phyloP scores from a whole-genome alignment of 2,329 filamentous ascomycete species.

The Aspergillus sp. region DNA sequence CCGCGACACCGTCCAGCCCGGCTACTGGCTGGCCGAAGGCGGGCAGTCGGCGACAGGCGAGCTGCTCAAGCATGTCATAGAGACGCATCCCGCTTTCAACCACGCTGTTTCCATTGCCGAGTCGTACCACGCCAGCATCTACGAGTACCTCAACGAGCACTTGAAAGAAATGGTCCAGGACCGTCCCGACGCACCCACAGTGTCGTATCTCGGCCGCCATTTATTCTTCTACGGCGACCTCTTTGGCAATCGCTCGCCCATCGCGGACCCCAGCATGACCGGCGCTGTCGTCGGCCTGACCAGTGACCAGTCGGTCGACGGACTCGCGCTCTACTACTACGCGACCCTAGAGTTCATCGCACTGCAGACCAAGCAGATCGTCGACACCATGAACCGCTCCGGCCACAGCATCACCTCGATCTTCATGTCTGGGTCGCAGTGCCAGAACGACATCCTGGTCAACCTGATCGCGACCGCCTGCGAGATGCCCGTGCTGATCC shows the following conservation, averaged over 20 bases:
- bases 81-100: slow-evolving; percentile 85
- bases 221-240: slow-evolving; percentile 98
- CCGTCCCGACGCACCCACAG: slow-evolving; percentile 58
- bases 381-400: slow-evolving; percentile 83
- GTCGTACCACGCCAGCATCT: slow-evolving; percentile 78
- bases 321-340: slow-evolving; percentile 86
- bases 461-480: slow-evolving; percentile 82
- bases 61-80: slow-evolving; percentile 84
- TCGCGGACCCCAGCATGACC: slow-evolving; percentile 88
- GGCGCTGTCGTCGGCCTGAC: slow-evolving; percentile 80
- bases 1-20: slow-evolving; percentile 81
- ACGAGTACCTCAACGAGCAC: slow-evolving; percentile 87
- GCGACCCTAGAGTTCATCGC: slow-evolving; percentile 97
- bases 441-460: slow-evolving; percentile 91
- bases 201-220: slow-evolving; percentile 81
- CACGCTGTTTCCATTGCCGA: slow-evolving; percentile 70
- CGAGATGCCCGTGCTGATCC: slow-evolving; percentile 85
- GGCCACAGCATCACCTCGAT: slow-evolving; percentile 85
- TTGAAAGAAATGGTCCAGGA: slow-evolving; percentile 66
- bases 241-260: slow-evolving; percentile 90
- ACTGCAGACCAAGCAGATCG: slow-evolving; percentile 89
- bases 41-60: slow-evolving; percentile 95
- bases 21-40: slow-evolving; percentile 94
- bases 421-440: slow-evolving; percentile 98
- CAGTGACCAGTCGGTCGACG: slow-evolving; percentile 76